Base-by-base conservation (phyloP, 345 rosid species). In the Nasturtium officinale region DNA sequence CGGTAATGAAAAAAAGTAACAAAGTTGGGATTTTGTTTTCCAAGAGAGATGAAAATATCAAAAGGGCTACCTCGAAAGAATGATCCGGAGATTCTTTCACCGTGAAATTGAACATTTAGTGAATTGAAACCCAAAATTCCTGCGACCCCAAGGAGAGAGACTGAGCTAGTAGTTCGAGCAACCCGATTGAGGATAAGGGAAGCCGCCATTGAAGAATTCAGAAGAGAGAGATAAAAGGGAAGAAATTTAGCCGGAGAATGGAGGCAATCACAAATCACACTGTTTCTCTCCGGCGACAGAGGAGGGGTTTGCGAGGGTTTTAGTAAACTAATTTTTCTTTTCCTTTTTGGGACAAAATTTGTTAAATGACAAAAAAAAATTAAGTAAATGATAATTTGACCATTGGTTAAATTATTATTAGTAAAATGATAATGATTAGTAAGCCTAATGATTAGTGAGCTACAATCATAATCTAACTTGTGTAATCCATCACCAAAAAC, bases 21-120 rank as follows among this genome's bases (percentile, higher is more conserved):
- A 53, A 65, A 74, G 58, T 65, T 65, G 0, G 35, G 20, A 26
- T 0, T 1, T 50, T 38, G n/a, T 46, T 33, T 37, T 37, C 1
- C 3, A 13, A 6, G 6, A 65, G 26, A 46, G 20, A 35, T 2
- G 25, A 40, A 21, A 53, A 50, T 62, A 28, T 21, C 60, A 65
- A 61, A 61, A 29, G 64, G 72, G 72, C 26, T 66, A 86, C 93
- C 91, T 84, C 73, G 91, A 74, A 66, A 61, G 7, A 81, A 54
- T 54, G 69, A 17, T 35, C 59, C 55, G 25, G 81, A 23, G 62
- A 81, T 53, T 51, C 47, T 46, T 6, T 59, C 58, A 35, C 30
- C 56, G 50, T 46, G 61, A 26, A 71, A 32, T 59, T 73, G 80
- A 66, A 80, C 9, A 13, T 65, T 68, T 16, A 77, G 25, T 59